Evolutionary conservation across 2,329 filamentous ascomycete genomes (phyloP).

Genomic region (Podosphaera aphanis): DNA sequence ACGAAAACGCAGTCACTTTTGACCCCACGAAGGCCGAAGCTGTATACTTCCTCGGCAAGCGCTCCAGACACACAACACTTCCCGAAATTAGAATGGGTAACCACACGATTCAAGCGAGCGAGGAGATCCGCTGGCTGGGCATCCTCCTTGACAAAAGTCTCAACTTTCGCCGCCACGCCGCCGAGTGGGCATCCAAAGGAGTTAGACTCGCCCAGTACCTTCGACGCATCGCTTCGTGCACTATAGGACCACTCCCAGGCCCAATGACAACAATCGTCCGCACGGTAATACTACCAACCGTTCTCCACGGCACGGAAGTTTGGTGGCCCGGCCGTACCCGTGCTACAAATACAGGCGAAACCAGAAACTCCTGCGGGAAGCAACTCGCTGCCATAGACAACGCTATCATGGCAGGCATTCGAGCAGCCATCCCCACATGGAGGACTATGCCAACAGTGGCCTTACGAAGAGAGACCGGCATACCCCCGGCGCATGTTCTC

Average conservation of each 20-base stretch:
- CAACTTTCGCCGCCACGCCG: background rate
- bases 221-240: background rate
- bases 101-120: background rate
- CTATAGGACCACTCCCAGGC: background rate
- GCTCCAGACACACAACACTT: background rate
- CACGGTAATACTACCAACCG: background rate
- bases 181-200: background rate
- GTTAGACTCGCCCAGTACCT: background rate
- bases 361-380: background rate
- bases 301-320: background rate
- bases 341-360: background rate
- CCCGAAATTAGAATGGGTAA: background rate
- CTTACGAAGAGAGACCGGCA: no score
- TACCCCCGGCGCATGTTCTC: no score
- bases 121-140: background rate
- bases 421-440: background rate
- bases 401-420: background rate
- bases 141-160: background rate
- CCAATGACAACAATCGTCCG: background rate
- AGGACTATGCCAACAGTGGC: background rate
- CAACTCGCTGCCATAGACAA: background rate
- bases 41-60: background rate
- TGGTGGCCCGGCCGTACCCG: background rate
- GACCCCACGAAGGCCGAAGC: background rate
- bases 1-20: background rate